Base-by-base conservation (phyloP, 2,329 filamentous ascomycete species). In the Phyllosticta capitalensis region DNA sequence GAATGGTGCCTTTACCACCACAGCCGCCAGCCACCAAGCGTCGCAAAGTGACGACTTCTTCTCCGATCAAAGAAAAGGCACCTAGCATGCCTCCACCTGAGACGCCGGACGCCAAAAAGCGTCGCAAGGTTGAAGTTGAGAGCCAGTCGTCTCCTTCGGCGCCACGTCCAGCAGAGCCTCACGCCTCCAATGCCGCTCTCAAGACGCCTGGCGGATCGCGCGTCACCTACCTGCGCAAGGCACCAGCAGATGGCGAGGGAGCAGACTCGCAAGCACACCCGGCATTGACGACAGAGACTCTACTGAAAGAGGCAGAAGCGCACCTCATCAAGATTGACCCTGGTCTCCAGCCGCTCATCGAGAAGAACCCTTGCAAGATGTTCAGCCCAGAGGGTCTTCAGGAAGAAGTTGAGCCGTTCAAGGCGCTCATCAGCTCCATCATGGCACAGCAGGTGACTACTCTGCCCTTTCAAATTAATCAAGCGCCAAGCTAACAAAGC, bases 391-490 rank as follows among this genome's bases (percentile, higher is more conserved):
- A 88, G 63, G 90, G 91, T 0, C 76, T 97, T n/a, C 83, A 86
- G 26, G 90, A 96, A 72, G 80, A 84, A 64, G 83, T 96, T 62
- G 90, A 97, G 73, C 94, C 94, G 0, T 99, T 96, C 68, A 86
- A 88, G 66, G 86, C 84, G 60, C 80, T 99, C 33, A 82, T 84
- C 48, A 92, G 87, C 72, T 88, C 91, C 56, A 96, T 99, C 69
- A 95, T 97, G 67, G 91, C 90, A 57, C 94, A 97, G 75, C 94
- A 99, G 76, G 71, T 74, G 68, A 61, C 28, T 60, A 48, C 33
- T 10, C 12, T 55, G 28, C 52, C 21, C 20, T 4, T 5, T 20
- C 30, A n/a, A 45, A 45, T 2, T n/a, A 45, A 10, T 45, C 10
- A 53, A 53, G 52, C 19, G 26, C 5, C 19, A 24, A 7, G n/a